phyloP scores from a whole-genome alignment of 2,329 filamentous ascomycete genomes.

The Penicillium sp. region DNA sequence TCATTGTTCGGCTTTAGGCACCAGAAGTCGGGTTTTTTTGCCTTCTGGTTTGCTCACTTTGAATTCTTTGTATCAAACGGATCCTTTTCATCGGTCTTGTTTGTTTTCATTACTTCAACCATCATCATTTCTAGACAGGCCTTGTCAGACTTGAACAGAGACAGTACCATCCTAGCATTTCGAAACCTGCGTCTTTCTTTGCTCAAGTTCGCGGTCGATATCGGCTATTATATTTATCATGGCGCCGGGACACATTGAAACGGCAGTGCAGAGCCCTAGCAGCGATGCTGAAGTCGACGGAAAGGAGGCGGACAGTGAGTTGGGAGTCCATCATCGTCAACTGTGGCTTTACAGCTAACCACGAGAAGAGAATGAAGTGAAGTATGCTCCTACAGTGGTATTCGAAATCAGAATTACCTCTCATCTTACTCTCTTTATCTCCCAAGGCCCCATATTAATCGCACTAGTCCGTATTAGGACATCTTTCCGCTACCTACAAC shows the following conservation, averaged over 20 bases:
- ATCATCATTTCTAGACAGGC: background rate
- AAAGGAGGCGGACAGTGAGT: background rate
- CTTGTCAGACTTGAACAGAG: too few species aligned
- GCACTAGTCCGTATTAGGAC: too few species aligned
- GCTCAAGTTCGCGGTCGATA: background rate
- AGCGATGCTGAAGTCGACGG: background rate
- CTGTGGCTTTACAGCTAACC: background rate
- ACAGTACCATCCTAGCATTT: background rate
- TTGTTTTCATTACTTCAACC: background rate
- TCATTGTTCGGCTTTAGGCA: background rate
- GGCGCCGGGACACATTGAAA: background rate
- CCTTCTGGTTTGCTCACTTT: background rate
- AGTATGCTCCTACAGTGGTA: slow-evolving; percentile 21
- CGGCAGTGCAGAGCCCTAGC: background rate
- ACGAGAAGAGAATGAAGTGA: background rate
- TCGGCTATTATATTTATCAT: background rate
- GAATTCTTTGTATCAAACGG: background rate
- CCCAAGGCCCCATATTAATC: too few species aligned
- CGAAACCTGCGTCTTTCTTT: background rate
- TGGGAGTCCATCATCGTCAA: too few species aligned
- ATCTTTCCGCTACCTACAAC: too few species aligned
- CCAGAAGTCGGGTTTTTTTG: background rate
- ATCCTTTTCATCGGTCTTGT: background rate
- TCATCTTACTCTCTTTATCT: too few species aligned
- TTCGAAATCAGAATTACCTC: too few species aligned